These are phyloP conservation scores for Graphilbum ipis-grandicollis DNA, from an alignment of 2,329 filamentous ascomycete genomes.

Conservation along the genomic window DNA sequence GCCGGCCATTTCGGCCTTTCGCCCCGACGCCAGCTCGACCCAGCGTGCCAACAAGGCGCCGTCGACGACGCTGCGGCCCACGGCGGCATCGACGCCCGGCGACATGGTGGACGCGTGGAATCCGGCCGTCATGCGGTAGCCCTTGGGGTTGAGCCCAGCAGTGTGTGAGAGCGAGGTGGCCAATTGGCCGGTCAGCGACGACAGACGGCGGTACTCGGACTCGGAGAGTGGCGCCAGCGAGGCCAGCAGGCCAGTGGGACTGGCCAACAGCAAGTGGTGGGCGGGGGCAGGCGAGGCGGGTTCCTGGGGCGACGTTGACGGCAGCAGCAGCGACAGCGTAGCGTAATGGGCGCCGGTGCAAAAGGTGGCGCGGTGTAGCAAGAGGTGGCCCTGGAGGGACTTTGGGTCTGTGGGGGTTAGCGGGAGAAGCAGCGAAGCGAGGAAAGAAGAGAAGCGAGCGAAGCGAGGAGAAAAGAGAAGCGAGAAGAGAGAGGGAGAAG, in stretches of 20 bases:
- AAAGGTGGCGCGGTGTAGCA: constrained; percentile 79
- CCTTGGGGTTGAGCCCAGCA: constrained; percentile 69
- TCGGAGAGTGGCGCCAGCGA: constrained; percentile 66
- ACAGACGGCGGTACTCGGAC: constrained; percentile 65
- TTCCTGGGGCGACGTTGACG: constrained; percentile 29
- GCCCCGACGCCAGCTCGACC: constrained; percentile 56
- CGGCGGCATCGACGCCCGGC: constrained; percentile 38
- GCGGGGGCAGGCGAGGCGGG: not conserved
- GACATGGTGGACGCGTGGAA: constrained; percentile 16
- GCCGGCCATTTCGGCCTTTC: constrained; percentile 54
- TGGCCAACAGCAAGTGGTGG: constrained; percentile 8
- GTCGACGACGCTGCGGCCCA: constrained; percentile 56
- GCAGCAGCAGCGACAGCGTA: constrained; percentile 58
- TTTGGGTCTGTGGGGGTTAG: constrained; percentile 59
- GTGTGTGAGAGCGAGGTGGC: constrained; percentile 57
- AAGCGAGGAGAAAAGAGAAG: not conserved
- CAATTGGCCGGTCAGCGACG: constrained; percentile 66
- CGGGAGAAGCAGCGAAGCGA: not conserved
- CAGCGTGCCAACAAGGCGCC: constrained; percentile 59
- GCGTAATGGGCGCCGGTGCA: constrained; percentile 65
- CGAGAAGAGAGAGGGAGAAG: not conserved
- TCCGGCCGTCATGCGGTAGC: constrained; percentile 45
- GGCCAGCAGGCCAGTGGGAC: constrained; percentile 52
- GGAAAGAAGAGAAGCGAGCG: not conserved
- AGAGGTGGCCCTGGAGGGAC: constrained; percentile 71